Evolutionary conservation across 2,329 filamentous ascomycete species (phyloP), one percentile per base, ranked within the genome.

Genomic region (Elsinoe ampelina): DNA sequence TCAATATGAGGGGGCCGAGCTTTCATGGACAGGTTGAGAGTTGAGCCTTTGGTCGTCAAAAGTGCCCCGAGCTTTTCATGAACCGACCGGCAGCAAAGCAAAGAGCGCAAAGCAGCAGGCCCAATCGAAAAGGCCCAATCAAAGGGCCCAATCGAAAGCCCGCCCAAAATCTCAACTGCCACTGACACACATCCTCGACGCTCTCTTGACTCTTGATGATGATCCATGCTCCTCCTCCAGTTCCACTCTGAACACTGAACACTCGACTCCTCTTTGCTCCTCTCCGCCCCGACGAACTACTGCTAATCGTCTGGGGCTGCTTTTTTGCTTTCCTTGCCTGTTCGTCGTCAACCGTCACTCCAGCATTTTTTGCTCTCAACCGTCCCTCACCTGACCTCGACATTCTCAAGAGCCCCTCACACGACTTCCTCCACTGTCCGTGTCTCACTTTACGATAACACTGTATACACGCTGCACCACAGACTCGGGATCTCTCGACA

Each of bases 371-470:
- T 17, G 32, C 20, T 39, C 38, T 42, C 52, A 55, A 47, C 42
- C 41, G 22, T 36, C 42, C 36, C 26, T 36, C 41, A 56, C 32
- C 54, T 48, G 54, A 15, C 39, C 12, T 34, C 39, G 17, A 15
- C 26, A 43, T n/a, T 43, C 15, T 22, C 36, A 38, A 42, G 26
- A 55, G 48, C 32, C 48, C 34, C 48, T 52, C 34, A 52, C 45
- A 50, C 45, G 45, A 50, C 45, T 13, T 26, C 41, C 30, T 30
- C 19, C 11, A 26, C 22, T 41, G 41, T 17, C 42, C n/a, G 22
- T 56, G 54, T 56, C 54, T 56, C 54, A 56, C 39, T 36, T 45
- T 48, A 56, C 54, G 41, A 47, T 56, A 15, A 15, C 30, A 30
- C 22, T 35, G 26, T 30, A 30, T 30, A 30, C 26, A 30, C 36